phyloP scores from a whole-genome alignment of 768 basidiomycete species.

The Termitomyces eurrhizus region DNA sequence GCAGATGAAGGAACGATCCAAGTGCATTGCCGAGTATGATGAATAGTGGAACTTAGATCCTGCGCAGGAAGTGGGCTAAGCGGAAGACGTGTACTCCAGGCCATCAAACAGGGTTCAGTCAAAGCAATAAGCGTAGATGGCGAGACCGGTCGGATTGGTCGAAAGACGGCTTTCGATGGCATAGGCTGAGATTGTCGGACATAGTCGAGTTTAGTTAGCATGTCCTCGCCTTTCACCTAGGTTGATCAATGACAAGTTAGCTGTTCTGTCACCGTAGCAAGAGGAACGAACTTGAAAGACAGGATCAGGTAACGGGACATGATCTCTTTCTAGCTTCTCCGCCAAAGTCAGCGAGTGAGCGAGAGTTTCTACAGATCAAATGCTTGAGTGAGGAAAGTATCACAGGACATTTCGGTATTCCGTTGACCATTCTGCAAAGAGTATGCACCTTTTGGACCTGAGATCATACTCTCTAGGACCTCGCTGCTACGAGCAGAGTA shows the following conservation, averaged over 20 bases:
- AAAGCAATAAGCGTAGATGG: slow-evolving; percentile 39
- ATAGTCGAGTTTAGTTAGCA: not conserved
- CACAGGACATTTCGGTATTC: not conserved
- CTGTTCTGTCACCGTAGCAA: not conserved
- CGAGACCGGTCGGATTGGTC: slow-evolving; percentile 26
- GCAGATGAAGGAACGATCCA: not conserved
- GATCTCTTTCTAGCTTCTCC: slow-evolving; percentile 12
- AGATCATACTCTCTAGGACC: slow-evolving; percentile 28
- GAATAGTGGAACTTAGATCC: not conserved
- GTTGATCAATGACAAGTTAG: not conserved
- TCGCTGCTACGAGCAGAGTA: slow-evolving; percentile 25
- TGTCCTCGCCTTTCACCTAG: not conserved
- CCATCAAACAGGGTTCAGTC: slow-evolving; percentile 40
- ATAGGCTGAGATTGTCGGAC: not conserved
- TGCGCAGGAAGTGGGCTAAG: not conserved
- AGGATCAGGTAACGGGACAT: not conserved
- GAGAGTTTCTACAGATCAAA: slow-evolving; percentile 6
- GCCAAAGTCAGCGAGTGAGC: slow-evolving; percentile 6
- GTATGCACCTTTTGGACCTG: slow-evolving; percentile 17
- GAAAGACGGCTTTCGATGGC: not conserved
- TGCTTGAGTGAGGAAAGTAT: not conserved
- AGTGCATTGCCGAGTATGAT: not conserved
- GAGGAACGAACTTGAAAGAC: not conserved
- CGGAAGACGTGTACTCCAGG: slow-evolving; percentile 26
- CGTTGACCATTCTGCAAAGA: not conserved